Percentiles rank a stretch among this genome's conserved stretches.
Conservation (phyloP, 225 moss, liverwort and hornwort species). For the Sphagnum contortum region DNA sequence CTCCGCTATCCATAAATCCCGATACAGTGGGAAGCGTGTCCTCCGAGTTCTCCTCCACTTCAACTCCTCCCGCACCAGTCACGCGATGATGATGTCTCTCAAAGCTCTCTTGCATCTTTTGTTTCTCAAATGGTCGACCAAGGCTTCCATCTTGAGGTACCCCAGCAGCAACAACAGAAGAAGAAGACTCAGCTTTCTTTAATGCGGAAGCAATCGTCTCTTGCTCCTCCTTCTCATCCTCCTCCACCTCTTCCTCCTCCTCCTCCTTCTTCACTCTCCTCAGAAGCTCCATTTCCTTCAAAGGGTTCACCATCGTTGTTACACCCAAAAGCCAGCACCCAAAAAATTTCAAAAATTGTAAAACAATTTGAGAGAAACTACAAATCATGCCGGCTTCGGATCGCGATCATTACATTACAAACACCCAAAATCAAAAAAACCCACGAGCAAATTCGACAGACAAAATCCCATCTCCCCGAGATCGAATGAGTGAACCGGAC, state of each 20-base stretch:
- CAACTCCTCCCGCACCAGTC: slow-evolving; percentile 13
- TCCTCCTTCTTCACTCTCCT: too few relatives aligned
- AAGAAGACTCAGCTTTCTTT: slow-evolving; percentile 27
- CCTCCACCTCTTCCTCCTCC: not conserved
- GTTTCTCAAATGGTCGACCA: too few relatives aligned
- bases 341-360: too few relatives aligned
- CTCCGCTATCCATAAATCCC: slow-evolving; percentile 24
- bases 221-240: slow-evolving; percentile 15
- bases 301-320: slow-evolving; percentile 35
- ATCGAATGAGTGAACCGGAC: too few relatives aligned
- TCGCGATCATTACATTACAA: too few relatives aligned
- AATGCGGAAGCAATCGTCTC: slow-evolving; percentile 5
- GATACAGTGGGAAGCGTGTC: slow-evolving; percentile 4
- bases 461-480: too few relatives aligned
- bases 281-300: slow-evolving; percentile 44
- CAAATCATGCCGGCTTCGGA: too few relatives aligned
- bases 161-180: slow-evolving; percentile 6
- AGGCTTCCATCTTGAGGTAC: not conserved
- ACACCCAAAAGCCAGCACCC: not conserved
- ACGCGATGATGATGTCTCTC: slow-evolving; percentile 8
- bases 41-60: slow-evolving; percentile 14
- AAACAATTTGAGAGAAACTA: too few relatives aligned
- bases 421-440: too few relatives aligned
- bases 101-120: slow-evolving; percentile 9
- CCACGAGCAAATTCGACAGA: too few relatives aligned